Percentiles rank a stretch among this genome's conserved stretches.
Evolutionary conservation across 805 yeast genomes (phyloP).

Genomic region (Sporopachydermia lactativora): DNA sequence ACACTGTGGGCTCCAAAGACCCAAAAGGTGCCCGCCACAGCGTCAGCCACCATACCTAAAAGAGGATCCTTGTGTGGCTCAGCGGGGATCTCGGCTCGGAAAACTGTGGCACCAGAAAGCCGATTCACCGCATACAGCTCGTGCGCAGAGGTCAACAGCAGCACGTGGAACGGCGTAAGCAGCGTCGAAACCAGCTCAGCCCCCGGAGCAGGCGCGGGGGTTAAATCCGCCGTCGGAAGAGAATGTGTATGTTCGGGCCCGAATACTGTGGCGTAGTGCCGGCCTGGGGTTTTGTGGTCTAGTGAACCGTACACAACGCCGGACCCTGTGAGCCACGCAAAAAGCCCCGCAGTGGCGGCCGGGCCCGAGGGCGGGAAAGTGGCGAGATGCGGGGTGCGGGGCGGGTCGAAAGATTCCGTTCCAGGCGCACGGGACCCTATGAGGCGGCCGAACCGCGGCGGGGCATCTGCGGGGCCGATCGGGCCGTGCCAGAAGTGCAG

Average conservation of each 20-base stretch:
- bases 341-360: slow-evolving; percentile 10
- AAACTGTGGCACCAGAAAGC: slow-evolving; percentile 33
- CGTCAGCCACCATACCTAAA: slow-evolving; percentile 37
- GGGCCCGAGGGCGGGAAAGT: slow-evolving; percentile 11
- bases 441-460: slow-evolving; percentile 16
- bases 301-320: slow-evolving; percentile 32
- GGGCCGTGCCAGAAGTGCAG: slow-evolving; percentile 15
- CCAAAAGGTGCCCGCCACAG: slow-evolving; percentile 55
- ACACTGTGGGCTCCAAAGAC: slow-evolving; percentile 43
- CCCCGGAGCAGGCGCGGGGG: not conserved
- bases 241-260: too few species aligned
- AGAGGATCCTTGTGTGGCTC: slow-evolving; percentile 21
- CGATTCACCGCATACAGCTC: slow-evolving; percentile 33
- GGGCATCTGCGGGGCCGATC: slow-evolving; percentile 12
- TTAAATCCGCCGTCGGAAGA: too few species aligned
- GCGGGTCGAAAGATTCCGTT: slow-evolving; percentile 11
- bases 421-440: slow-evolving; percentile 14
- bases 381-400: slow-evolving; percentile 5
- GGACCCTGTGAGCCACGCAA: slow-evolving; percentile 34
- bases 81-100: slow-evolving; percentile 25
- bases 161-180: slow-evolving; percentile 40
- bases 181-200: slow-evolving; percentile 22
- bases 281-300: slow-evolving; percentile 12
- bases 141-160: slow-evolving; percentile 30
- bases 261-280: not conserved